Evolutionary conservation across 2,329 filamentous ascomycete species (phyloP).

Genomic region (Alternaria ethzedia): DNA sequence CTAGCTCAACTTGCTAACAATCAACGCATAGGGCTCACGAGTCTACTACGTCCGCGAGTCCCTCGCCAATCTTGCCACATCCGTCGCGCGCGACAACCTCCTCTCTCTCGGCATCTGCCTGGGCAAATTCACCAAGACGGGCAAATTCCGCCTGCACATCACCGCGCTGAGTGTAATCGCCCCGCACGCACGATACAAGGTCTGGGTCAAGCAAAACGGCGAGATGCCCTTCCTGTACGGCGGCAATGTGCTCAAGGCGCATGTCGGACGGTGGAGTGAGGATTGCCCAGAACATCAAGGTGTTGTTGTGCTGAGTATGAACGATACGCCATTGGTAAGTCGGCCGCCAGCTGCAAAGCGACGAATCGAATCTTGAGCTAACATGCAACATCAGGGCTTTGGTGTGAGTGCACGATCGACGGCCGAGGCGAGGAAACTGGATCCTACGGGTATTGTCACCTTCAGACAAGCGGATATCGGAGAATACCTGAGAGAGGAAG

Average conservation of each 20-base stretch:
- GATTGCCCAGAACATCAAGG: slow-evolving; percentile 94
- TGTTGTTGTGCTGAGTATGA: slow-evolving; percentile 88
- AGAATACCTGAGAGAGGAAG: slow-evolving; percentile 88
- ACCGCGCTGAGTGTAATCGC: slow-evolving; percentile 89
- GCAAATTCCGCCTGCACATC: slow-evolving; percentile 93
- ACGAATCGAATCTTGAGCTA: neutral
- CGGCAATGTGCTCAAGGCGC: slow-evolving; percentile 83
- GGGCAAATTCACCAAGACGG: slow-evolving; percentile 95
- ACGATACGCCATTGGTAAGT: slow-evolving; percentile 76
- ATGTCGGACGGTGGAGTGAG: slow-evolving; percentile 83
- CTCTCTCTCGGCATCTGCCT: slow-evolving; percentile 89
- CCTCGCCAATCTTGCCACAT: slow-evolving; percentile 89
- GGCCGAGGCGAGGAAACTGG: slow-evolving; percentile 79
- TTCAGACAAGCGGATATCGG: slow-evolving; percentile 94
- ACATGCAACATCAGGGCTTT: slow-evolving; percentile 73
- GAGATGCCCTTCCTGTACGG: slow-evolving; percentile 98
- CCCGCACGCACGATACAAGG: slow-evolving; percentile 91
- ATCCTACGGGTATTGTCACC: slow-evolving; percentile 86
- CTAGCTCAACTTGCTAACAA: slow-evolving; percentile 7
- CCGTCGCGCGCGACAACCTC: slow-evolving; percentile 79
- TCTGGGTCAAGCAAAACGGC: slow-evolving; percentile 95
- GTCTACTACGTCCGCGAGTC: slow-evolving; percentile 93
- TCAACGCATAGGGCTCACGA: slow-evolving; percentile 68
- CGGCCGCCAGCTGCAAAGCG: neutral
- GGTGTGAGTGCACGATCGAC: slow-evolving; percentile 89